Evolutionary conservation across 768 basidiomycete genomes (phyloP), one percentile per base, ranked within the genome.

Genomic region (Amyloporia xantha): DNA sequence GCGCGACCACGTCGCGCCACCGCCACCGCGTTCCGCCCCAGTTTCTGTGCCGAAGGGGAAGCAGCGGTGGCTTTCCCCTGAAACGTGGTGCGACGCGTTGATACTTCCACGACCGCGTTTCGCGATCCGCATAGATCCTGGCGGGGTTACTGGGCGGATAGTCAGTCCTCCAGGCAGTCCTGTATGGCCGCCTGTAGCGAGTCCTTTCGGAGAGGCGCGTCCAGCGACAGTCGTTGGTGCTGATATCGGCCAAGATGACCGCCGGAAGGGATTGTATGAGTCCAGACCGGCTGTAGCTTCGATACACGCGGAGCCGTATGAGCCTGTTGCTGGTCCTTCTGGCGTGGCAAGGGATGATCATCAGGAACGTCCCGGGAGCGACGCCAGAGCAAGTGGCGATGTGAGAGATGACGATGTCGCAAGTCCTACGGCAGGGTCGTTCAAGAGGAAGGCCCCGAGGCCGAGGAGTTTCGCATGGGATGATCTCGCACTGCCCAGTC

Each of bases 31-130:
- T 19, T 17, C 30, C 41, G 27, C 28, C 20, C n/a, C n/a, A n/a
- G n/a, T n/a, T n/a, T n/a, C n/a, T n/a, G 44, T 57, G 24, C 56
- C 54, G n/a, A 79, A 72, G 57, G 69, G 69, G 11, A 77, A 71
- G 53, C 81, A 85, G 25, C 70, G 80, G 5, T 88, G 84, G 84
- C 58, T 88, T 1, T 77, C 81, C 2, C 77, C 85, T 0, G 85
- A 89, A 66, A 81, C 82, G 15, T 88, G 86, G 85, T 91, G 87
- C 64, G 86, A 90, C 54, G 86, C 86, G 0, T 58, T 90, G 7
- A 63, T 90, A 21, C 82, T 89, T 48, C 88, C 88, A 2, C 77
- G 85, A 1, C 88, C 88, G 11, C 72, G 86, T 44, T 76, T 91
- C 56, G 78, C 75, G 59, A 49, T 60, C 48, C 55, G 60, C 21